Evolutionary conservation across 2,329 filamentous ascomycete genomes (phyloP).

Genomic region (Sclerotinia sclerotiorum): DNA sequence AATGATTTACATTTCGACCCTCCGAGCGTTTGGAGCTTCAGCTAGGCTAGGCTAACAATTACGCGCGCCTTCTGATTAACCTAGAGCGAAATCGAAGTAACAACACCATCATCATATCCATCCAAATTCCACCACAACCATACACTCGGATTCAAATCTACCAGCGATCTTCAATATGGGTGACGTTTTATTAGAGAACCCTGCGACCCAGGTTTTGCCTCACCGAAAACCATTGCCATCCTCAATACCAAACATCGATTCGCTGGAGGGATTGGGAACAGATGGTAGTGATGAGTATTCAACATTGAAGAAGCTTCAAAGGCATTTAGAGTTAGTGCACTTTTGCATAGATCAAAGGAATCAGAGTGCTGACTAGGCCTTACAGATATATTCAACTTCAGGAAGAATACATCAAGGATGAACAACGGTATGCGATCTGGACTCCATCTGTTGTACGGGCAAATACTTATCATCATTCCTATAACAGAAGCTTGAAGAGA

Average conservation of each 20-base stretch:
- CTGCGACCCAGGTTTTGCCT: constrained; percentile 69
- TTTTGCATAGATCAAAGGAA: not conserved
- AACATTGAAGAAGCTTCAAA: constrained; percentile 91
- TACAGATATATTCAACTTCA: constrained; percentile 88
- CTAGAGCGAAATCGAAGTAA: not conserved
- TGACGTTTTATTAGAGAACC: constrained; percentile 82
- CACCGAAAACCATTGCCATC: constrained; percentile 79
- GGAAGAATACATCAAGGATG: constrained; percentile 99
- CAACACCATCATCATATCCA: constrained; percentile 15
- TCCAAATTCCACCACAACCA: constrained; percentile 3
- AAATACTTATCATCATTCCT: constrained; percentile 6
- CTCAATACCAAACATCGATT: constrained; percentile 85
- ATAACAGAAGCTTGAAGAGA: constrained; percentile 80
- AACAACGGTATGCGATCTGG: constrained; percentile 68
- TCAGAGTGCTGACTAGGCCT: constrained; percentile 36
- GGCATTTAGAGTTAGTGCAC: constrained; percentile 81
- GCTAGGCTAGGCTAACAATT: constrained; percentile 19
- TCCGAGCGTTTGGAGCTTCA: constrained; percentile 6
- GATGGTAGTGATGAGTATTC: constrained; percentile 92
- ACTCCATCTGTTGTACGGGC: not conserved
- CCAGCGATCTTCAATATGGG: constrained; percentile 61
- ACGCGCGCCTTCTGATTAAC: constrained; percentile 23
- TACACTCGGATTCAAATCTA: constrained; percentile 13
- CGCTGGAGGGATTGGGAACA: constrained; percentile 77
- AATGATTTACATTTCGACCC: not conserved